Conservation (phyloP, 2,329 filamentous ascomycete species). For the Magnaporthiopsis poae region DNA sequence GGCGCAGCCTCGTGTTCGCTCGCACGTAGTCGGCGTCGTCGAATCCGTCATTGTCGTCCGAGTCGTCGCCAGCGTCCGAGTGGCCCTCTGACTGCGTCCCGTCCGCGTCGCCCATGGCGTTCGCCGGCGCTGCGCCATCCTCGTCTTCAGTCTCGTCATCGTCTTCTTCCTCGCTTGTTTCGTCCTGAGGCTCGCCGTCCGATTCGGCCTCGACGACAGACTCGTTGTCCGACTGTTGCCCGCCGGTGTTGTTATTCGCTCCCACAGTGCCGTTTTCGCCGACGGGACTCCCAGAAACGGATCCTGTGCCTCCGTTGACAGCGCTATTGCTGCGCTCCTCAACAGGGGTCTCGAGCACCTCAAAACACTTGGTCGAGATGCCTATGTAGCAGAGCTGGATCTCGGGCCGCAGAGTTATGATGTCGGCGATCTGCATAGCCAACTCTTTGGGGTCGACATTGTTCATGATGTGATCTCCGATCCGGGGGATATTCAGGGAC, state of each 20-base stretch:
- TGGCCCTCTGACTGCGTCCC: conserved; percentile 25
- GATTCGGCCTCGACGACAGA: conserved; percentile 10
- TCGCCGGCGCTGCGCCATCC: conserved; percentile 27
- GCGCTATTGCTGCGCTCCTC: conserved; percentile 28
- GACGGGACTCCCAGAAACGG: conserved; percentile 12
- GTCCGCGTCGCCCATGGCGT: conserved; percentile 19
- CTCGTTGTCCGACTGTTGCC: not conserved
- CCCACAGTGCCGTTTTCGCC: conserved; percentile 9
- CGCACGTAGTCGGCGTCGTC: conserved; percentile 31
- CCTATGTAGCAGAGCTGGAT: conserved; percentile 70
- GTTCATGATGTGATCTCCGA: conserved; percentile 14
- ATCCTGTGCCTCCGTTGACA: conserved; percentile 11
- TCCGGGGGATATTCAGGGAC: conserved; percentile 26
- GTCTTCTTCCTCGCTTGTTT: conserved; percentile 33
- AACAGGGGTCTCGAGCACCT: conserved; percentile 58
- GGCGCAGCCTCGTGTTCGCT: conserved; percentile 41
- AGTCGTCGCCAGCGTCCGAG: conserved; percentile 22
- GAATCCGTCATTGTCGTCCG: conserved; percentile 40
- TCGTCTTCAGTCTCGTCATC: conserved; percentile 37
- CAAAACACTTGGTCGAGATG: conserved; percentile 68
- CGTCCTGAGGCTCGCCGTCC: conserved; percentile 36
- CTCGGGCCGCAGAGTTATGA: conserved; percentile 65
- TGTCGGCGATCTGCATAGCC: conserved; percentile 67
- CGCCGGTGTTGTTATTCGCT: conserved; percentile 8
- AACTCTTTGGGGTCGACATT: conserved; percentile 55